phyloP scores from a whole-genome alignment of 352 stramenopile species.

The Blastocystis sp. region DNA sequence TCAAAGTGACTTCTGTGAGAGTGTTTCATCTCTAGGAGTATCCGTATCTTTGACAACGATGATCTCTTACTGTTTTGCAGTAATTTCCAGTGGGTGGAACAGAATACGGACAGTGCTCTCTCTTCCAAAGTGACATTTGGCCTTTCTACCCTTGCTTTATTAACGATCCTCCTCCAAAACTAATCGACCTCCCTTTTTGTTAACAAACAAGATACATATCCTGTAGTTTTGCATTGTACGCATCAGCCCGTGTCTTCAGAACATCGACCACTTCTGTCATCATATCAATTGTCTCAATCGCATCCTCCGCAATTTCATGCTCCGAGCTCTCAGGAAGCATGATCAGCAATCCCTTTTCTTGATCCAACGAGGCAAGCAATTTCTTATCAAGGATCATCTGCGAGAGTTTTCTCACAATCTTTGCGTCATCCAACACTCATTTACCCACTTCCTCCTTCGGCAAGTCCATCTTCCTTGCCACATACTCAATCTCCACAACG shows the following conservation, averaged over 20 bases:
- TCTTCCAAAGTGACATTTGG: neutral
- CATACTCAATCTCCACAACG: slow-evolving; percentile 86
- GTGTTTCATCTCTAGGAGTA: neutral
- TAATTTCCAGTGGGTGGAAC: slow-evolving; percentile 2
- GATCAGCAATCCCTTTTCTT: slow-evolving; percentile 96
- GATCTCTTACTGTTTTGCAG: neutral
- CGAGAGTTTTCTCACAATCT: slow-evolving; percentile 84
- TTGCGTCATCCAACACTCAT: neutral
- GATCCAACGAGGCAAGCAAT: slow-evolving; percentile 94
- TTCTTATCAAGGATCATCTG: slow-evolving; percentile 99
- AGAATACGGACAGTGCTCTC: neutral
- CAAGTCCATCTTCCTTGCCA: slow-evolving; percentile 93
- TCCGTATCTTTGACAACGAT: neutral
- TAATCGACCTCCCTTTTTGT: neutral
- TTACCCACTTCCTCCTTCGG: slow-evolving; percentile 68
- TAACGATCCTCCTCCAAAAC: neutral
- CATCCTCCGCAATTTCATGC: slow-evolving; percentile 68
- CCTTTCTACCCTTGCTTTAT: neutral
- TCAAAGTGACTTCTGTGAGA: neutral
- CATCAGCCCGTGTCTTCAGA: neutral
- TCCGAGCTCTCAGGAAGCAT: slow-evolving; percentile 87
- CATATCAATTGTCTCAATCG: neutral
- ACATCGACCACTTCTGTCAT: slow-evolving; percentile 28
- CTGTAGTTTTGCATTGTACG: slow-evolving; percentile 32
- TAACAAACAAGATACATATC: slow-evolving; percentile 41